A percentile compares a stretch with the other conserved stretches of the same genome.
Conservation (phyloP, 805 yeast species). For the Scheffersomyces ergatensis region DNA sequence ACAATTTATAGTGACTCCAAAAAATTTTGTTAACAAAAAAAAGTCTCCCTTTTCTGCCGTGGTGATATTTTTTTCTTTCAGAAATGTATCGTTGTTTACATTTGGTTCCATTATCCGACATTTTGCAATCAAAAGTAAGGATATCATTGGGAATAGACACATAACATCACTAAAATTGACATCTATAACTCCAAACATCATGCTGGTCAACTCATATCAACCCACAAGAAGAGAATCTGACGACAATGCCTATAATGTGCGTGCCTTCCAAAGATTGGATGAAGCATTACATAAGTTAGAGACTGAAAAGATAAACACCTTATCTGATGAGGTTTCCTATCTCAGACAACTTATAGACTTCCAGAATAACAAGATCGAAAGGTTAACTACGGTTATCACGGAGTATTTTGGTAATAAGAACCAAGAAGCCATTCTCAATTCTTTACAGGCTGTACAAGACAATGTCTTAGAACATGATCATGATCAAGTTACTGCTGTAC, state of each 20-base stretch:
- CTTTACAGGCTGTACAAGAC: slow-evolving; percentile 27
- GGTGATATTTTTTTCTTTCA: too few relatives aligned
- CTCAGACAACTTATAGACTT: slow-evolving; percentile 35
- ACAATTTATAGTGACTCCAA: too few relatives aligned
- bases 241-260: not conserved
- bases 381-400: slow-evolving; percentile 29
- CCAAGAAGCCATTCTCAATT: slow-evolving; percentile 22
- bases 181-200: not conserved
- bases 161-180: not conserved
- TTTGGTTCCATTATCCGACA: slow-evolving; percentile 5
- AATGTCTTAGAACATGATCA: slow-evolving; percentile 11
- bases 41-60: slow-evolving; percentile 1
- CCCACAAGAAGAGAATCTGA: not conserved
- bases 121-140: slow-evolving; percentile 5
- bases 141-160: not conserved
- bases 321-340: slow-evolving; percentile 32
- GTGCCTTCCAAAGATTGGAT: slow-evolving; percentile 7
- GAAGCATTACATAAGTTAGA: slow-evolving; percentile 20
- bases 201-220: not conserved
- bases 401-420: slow-evolving; percentile 27
- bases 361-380: slow-evolving; percentile 37
- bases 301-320: slow-evolving; percentile 18
- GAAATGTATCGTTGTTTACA: slow-evolving; percentile 1
- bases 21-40: too few relatives aligned
- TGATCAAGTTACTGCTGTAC: slow-evolving; percentile 17